Base-by-base conservation (phyloP, 1,139 yeast genomes). In the Suhomyces yuchorum region DNA sequence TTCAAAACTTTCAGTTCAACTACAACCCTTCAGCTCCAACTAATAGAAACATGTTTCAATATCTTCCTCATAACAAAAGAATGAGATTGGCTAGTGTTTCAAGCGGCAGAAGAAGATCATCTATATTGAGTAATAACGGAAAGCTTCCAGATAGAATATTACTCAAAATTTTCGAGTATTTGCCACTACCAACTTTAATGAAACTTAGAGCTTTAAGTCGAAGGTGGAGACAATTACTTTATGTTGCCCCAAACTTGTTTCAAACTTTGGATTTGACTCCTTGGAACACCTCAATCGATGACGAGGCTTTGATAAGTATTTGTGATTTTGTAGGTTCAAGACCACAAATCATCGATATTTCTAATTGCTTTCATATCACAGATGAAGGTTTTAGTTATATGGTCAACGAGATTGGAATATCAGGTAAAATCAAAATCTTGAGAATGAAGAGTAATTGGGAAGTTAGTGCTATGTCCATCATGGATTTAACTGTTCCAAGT, bases 371-470 rank as follows among this genome's bases (percentile, higher is more conserved):
- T 66, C 92, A 87, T 60, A 72, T 87, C 8, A 85, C 91, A 0
- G 92, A 86, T 61, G 85, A 78, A 53, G 91, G 92, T 0, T 87
- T 86, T 62, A 77, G 82, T 38, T 82, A 82, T 57, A 73, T 87
- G 74, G 82, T 85, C 19, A 84, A 83, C 57, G 88, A 84, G 53
- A 78, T 86, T 50, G 92, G 91, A 0, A 81, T 82, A 56, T 65
- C 82, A 39, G 91, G 91, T 7, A 72, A 73, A 33, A 75, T 87
- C 42, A 71, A 71, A 46, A 65, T 67, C 7, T 67, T 87, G 44
- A 76, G 75, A 51, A 84, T 87, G 89, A 75, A 73, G 49, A 82
- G 87, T 23, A 85, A 81, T 43, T 87, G 93, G 93, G 89, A 85
- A 55, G 81, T 86, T 8, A 80, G 86, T 52, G 88, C 90, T 3